Base-by-base conservation (phyloP, 176 grass and related monocot genomes). In the Musa itinerans region DNA sequence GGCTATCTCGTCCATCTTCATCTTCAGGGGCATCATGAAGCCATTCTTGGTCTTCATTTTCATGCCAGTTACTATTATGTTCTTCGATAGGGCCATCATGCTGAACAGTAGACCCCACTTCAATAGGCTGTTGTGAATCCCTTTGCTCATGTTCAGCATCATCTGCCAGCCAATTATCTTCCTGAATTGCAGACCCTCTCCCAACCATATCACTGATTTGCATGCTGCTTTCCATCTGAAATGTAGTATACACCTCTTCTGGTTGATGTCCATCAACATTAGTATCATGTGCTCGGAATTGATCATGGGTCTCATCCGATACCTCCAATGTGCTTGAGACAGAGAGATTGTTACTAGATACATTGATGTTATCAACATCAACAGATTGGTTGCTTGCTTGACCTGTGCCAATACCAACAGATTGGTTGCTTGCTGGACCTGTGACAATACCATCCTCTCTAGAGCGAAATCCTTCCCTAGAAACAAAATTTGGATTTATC, bases 381-480 rank as follows among this genome's bases (percentile, higher is more conserved):
- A 16, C 84, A n/a, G 69, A 87, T 51, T 20, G 68, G 34, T 54
- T 25, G 24, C 50, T 75, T 79, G 79, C 65, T 68, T 86, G 74
- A 70, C 57, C 68, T 53, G 1, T 66, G 51, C 59, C 27, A 17
- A 53, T 20, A 65, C 63, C 17, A 22, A 17, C 84, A n/a, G 69
- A 86, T 50, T 20, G 68, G 34, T 54, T 25, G n/a, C 50, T 75
- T 79, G 79, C 65, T 68, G 84, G 74, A 71, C 57, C 68, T 53
- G 1, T 66, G 51, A 65, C 29, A 23, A 54, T 63, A 62, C 25
- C 70, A 79, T 88, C 85, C 75, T 80, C 54, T 79, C 73, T 63
- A 50, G 61, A 75, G 72, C 48, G 50, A 81, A 81, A 73, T 80
- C 84, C 89, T 89, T 96, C 92, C 89, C 92, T 96, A 88, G 72